Base-by-base conservation (phyloP, 2,329 filamentous ascomycete species). In the Diaporthe eres region DNA sequence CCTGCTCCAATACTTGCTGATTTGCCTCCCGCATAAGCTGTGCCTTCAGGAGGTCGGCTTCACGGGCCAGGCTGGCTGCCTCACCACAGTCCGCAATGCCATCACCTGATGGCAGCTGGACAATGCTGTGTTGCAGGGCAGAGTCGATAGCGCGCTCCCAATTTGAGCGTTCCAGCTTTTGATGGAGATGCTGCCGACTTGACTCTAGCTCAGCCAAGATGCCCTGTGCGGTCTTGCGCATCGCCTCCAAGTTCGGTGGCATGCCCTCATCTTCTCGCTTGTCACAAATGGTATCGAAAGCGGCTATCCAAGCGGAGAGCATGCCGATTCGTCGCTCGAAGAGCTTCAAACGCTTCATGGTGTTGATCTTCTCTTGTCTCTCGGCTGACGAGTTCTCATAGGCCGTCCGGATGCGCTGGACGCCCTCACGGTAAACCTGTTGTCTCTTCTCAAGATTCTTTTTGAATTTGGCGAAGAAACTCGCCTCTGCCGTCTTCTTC, bases 81-180 rank as follows among this genome's bases (percentile, higher is more conserved):
- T 98, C 95, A 49, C 89, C 88, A 25, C 88, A 88, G 77, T 95
- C 92, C 15, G 88, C 87, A 19, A 88, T 87, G 8, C 87, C 89
- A n/a, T 91, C 94, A n/a, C 92, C 90, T 49, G 93, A 90, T 72
- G 90, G 90, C 47, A 99, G 89, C 80, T 97, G 95, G 77, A 92
- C 90, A 75, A 98, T 86, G 79, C 95, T 95, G 81, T 97, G 95
- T 77, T 96, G 93, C 47, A 98, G 89, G 6, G 97, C 97, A 1
- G 95, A 95, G 80, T 98, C 96, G 77, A 99, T 89, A 61, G 92
- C 91, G 71, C 95, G 92, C 78, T 98, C 95, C 97, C 97, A 99
- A 78, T 93, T 94, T 63, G 89, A 92, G 82, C 93, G 95, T 61
- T 94, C 90, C 71, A 98, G 84, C 80, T 92, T 93, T 81, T 98